Evolutionary conservation across 2,329 filamentous ascomycete species (phyloP), one percentile per base, ranked within the genome.

Genomic region (Alternaria gansuensis): DNA sequence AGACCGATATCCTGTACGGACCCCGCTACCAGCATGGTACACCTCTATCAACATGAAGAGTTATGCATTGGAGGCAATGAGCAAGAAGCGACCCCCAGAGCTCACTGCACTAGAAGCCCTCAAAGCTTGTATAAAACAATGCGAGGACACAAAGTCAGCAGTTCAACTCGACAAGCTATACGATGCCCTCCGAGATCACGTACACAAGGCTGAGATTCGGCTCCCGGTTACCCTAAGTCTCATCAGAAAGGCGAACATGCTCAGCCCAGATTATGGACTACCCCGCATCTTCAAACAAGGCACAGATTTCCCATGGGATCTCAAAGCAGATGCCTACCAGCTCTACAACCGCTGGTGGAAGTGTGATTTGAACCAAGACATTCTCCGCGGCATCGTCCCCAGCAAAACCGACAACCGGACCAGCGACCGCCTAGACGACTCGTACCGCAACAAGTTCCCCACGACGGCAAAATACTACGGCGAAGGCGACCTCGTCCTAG

Each of bases 291-390:
- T 83, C 62, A 45, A 21, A 6, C 68, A 59, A 5, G 60, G 59
- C 3, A 36, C 64, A 1, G 17, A 65, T 0, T 82, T 80, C 37
- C 83, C 83, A 0, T 77, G 65, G 53, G 82, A 85, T 57, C 74
- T 86, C 10, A 69, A 72, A 17, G 78, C 79, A 0, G 83, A 85
- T 55, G 78, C 82, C 0, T 69, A 77, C 39, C 78, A 81, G 23
- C 65, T 86, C 0, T 82, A 81, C 60, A 71, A 69, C 33, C 79
- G 79, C 21, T 86, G 83, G 83, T 73, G 66, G 23, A 54, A 60
- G 0, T 59, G 70, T 10, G 73, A 79, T 29, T 81, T 84, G 36
- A 75, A 80, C 9, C 75, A 79, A 1, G 73, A 83, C 48, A 66
- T 85, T 0, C 72, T 85, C 7, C 78, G 80, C 1, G 82, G 82